A percentile compares a stretch with the other conserved stretches of the same genome.
phyloP scores from a whole-genome alignment of 2,329 filamentous ascomycete species.

The Xylaria sp. region DNA sequence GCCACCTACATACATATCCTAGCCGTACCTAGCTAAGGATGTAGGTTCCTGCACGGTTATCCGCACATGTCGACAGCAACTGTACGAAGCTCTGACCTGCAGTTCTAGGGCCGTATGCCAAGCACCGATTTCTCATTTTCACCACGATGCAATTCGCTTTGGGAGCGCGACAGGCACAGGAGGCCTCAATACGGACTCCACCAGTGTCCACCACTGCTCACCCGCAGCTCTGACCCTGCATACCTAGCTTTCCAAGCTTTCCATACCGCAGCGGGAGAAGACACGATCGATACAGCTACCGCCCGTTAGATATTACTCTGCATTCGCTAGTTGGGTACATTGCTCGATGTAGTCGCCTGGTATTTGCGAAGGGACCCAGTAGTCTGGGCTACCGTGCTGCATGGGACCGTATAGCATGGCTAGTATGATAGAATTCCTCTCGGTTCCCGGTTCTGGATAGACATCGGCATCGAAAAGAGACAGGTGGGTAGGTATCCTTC shows the following conservation, averaged over 20 bases:
- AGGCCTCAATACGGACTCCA: constrained; percentile 37
- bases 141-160: constrained; percentile 27
- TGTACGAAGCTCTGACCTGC: constrained; percentile 33
- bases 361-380: constrained; percentile 22
- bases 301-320: constrained; percentile 4
- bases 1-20: background rate
- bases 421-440: constrained; percentile 8
- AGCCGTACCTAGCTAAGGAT: background rate
- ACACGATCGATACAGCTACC: constrained; percentile 17
- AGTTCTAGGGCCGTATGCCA: constrained; percentile 31
- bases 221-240: constrained; percentile 30
- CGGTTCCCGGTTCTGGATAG: constrained; percentile 2
- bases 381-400: constrained; percentile 27
- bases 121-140: constrained; percentile 25
- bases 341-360: constrained; percentile 1
- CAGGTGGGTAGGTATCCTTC: background rate
- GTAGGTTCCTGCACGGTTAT: constrained; percentile 19
- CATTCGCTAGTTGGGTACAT: constrained; percentile 17
- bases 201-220: constrained; percentile 28
- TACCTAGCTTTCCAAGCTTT: constrained; percentile 10
- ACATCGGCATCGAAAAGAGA: background rate
- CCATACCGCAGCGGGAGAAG: constrained; percentile 21
- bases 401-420: constrained; percentile 10
- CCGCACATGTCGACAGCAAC: constrained; percentile 19
- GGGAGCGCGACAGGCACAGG: constrained; percentile 31